Evolutionary conservation across 805 yeast species (phyloP).

Genomic region (Suhomyces sp.): DNA sequence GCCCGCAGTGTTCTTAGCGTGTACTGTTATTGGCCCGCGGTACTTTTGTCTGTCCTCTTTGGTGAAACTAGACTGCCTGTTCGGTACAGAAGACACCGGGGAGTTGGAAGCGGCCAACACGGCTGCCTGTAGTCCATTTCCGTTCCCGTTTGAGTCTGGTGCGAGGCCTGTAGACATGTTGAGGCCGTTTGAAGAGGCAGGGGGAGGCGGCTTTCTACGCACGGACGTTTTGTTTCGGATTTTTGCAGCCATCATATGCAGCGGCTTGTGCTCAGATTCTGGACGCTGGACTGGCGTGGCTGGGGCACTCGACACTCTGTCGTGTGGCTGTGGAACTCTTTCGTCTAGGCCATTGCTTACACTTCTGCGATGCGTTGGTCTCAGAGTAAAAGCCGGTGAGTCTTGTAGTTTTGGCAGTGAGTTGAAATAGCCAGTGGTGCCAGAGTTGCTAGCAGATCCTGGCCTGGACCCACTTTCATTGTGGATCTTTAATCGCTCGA

Average conservation of each 20-base stretch:
- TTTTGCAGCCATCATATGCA: constrained; percentile 13
- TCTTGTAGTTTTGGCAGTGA: constrained; percentile 21
- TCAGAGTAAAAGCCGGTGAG: constrained; percentile 19
- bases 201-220: constrained; percentile 31
- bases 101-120: constrained; percentile 40
- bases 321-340: neutral
- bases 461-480: neutral
- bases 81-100: constrained; percentile 16
- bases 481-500: constrained; percentile 10
- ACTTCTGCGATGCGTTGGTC: constrained; percentile 3
- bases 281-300: neutral
- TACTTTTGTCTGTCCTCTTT: constrained; percentile 19
- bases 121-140: constrained; percentile 39
- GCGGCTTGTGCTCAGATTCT: neutral
- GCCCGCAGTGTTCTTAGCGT: constrained; percentile 9
- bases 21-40: constrained; percentile 3
- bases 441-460: neutral
- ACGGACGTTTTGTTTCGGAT: constrained; percentile 13
- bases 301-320: neutral
- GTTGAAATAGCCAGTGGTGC: neutral
- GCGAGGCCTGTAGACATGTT: constrained; percentile 32
- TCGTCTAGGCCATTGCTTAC: constrained; percentile 2
- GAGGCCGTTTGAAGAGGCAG: constrained; percentile 12
- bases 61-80: constrained; percentile 37
- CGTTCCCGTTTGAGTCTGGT: constrained; percentile 19